Conservation (phyloP, 352 stramenopile species). For the Pythium sukuiense region DNA sequence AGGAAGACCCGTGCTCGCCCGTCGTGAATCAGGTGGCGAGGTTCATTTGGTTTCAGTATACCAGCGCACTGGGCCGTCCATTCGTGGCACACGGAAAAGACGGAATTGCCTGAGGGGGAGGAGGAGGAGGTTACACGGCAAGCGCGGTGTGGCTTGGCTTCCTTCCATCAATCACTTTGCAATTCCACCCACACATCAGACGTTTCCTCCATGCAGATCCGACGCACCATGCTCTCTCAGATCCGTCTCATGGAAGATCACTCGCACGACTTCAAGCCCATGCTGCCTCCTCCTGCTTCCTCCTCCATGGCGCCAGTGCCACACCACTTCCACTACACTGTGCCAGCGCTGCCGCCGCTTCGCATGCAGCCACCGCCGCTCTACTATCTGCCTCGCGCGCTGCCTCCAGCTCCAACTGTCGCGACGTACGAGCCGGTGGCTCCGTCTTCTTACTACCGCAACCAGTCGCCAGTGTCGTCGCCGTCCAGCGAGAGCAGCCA, state of each 20-base stretch:
- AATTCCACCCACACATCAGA: slow-evolving; percentile 13
- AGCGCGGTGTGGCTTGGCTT: background rate
- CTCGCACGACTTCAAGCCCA: background rate
- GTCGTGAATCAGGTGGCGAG: slow-evolving; percentile 15
- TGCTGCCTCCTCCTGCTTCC: slow-evolving; percentile 1
- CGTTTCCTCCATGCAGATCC: slow-evolving; percentile 13
- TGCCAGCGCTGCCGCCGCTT: slow-evolving; percentile 16
- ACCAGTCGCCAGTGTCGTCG: slow-evolving; percentile 2
- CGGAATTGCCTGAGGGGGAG: background rate
- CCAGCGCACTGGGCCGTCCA: background rate
- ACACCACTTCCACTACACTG: background rate
- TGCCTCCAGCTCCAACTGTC: background rate
- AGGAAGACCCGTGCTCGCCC: background rate
- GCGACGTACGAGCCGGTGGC: background rate
- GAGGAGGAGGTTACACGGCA: background rate
- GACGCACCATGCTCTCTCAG: slow-evolving; percentile 27
- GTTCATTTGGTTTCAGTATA: slow-evolving; percentile 20
- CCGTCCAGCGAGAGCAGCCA: slow-evolving; percentile 6
- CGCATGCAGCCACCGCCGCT: slow-evolving; percentile 3
- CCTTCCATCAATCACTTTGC: slow-evolving; percentile 10
- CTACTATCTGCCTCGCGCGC: background rate
- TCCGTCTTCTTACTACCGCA: background rate
- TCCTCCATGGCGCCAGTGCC: background rate
- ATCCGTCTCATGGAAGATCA: slow-evolving; percentile 14
- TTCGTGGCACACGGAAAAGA: background rate